phyloP scores from a whole-genome alignment of 2,329 filamentous ascomycete species.

The Orbilia quercus region DNA sequence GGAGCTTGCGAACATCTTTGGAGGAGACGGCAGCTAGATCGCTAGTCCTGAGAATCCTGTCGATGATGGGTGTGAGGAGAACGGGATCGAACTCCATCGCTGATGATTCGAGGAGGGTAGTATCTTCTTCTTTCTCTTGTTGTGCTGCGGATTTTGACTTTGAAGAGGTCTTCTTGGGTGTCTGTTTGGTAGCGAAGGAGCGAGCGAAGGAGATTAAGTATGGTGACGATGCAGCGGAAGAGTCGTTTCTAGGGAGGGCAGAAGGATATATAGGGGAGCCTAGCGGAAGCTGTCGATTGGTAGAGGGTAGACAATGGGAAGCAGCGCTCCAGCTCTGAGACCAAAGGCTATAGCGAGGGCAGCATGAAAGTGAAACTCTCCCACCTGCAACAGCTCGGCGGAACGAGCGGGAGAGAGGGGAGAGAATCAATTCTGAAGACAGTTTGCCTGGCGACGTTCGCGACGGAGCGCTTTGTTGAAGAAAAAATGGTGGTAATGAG shows the following conservation, averaged over 20 bases:
- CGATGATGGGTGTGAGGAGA: slow-evolving; percentile 71
- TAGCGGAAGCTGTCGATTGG: slow-evolving; percentile 6
- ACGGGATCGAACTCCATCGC: slow-evolving; percentile 36
- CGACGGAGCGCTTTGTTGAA: slow-evolving; percentile 14
- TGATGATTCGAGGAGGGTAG: slow-evolving; percentile 20
- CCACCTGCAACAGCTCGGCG: slow-evolving; percentile 52
- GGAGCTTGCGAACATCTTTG: slow-evolving; percentile 71
- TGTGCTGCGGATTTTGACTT: slow-evolving; percentile 7
- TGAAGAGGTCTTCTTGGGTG: slow-evolving; percentile 13
- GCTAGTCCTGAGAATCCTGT: slow-evolving; percentile 70
- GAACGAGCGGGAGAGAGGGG: slow-evolving; percentile 54
- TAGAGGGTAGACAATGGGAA: slow-evolving; percentile 26
- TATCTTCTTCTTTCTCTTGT: not conserved
- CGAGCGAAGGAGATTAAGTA: slow-evolving; percentile 24
- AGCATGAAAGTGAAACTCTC: slow-evolving; percentile 46
- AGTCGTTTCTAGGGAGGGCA: slow-evolving; percentile 13
- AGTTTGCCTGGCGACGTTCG: slow-evolving; percentile 36
- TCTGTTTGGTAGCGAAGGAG: slow-evolving; percentile 34
- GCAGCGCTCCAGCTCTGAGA: slow-evolving; percentile 37
- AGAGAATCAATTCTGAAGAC: slow-evolving; percentile 32
- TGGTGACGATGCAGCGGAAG: slow-evolving; percentile 24
- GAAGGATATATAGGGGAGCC: not conserved
- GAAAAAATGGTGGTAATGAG: not conserved
- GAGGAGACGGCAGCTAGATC: slow-evolving; percentile 73
- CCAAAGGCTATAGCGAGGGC: slow-evolving; percentile 12